Percentiles rank a stretch among this genome's conserved stretches.
Evolutionary conservation across 148 eudicot species (phyloP).

Genomic region (Persicaria tinctoria): DNA sequence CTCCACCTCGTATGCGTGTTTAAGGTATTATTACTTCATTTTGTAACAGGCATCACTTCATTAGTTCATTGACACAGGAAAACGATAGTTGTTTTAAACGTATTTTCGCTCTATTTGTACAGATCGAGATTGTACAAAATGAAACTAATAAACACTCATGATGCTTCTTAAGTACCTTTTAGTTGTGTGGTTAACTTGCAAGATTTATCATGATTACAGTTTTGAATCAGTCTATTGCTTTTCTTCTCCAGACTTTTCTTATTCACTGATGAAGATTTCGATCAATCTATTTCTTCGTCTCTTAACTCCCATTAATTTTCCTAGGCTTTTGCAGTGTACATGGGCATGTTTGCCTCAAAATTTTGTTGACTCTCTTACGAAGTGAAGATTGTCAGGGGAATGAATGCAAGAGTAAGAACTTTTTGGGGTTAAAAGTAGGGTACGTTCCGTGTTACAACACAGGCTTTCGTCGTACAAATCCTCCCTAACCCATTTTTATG

Average conservation of each 20-base stretch:
- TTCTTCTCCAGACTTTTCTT: not conserved
- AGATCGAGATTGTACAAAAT: too few species aligned
- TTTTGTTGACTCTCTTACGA: too few species aligned
- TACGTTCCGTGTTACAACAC: not conserved
- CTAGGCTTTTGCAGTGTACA: constrained; percentile 2
- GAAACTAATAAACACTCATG: too few species aligned
- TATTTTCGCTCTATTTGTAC: too few species aligned
- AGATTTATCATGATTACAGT: not conserved
- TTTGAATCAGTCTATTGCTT: not conserved
- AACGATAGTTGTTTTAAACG: too few species aligned
- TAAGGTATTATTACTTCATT: too few species aligned
- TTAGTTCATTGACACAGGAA: too few species aligned
- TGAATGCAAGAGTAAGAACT: not conserved
- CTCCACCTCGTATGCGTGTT: not conserved
- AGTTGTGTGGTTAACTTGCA: not conserved
- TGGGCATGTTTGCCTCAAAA: constrained; percentile 6
- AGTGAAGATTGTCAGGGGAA: too few species aligned
- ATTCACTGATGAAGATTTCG: not conserved
- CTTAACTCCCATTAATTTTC: not conserved
- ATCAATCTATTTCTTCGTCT: not conserved
- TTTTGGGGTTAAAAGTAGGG: not conserved
- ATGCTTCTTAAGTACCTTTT: not conserved
- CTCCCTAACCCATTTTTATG: constrained; percentile 8
- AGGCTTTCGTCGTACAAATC: not conserved
- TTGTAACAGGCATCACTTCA: too few species aligned